Evolutionary conservation across 2,329 filamentous ascomycete genomes (phyloP).

Genomic region (Colletotrichum musae): DNA sequence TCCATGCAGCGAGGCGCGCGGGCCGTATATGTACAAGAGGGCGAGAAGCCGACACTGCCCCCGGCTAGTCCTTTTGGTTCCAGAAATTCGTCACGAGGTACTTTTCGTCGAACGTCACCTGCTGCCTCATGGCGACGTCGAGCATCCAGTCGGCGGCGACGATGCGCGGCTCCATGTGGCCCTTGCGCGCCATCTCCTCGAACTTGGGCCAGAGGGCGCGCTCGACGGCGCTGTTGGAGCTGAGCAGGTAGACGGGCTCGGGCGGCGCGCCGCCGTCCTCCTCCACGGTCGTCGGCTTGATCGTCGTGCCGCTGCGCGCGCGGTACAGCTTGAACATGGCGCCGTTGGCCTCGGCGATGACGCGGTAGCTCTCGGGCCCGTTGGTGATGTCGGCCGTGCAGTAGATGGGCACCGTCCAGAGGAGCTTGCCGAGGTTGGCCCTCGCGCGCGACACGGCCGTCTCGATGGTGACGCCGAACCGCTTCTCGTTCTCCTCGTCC

Average conservation of each 20-base stretch:
- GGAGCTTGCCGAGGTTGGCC: constrained; percentile 81
- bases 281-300: constrained; percentile 73
- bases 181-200: constrained; percentile 80
- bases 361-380: constrained; percentile 86
- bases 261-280: constrained; percentile 73
- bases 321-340: constrained; percentile 85
- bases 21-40: constrained; percentile 11
- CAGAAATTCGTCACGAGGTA: constrained; percentile 69
- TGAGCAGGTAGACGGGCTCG: constrained; percentile 88
- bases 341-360: constrained; percentile 90
- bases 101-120: constrained; percentile 76
- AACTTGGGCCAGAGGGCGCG: constrained; percentile 85
- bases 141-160: constrained; percentile 92
- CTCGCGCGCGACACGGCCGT: constrained; percentile 80
- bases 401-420: constrained; percentile 84
- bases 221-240: constrained; percentile 76
- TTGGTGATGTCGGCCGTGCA: constrained; percentile 86
- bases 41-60: not conserved
- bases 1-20: constrained; percentile 10
- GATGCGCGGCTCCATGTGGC: constrained; percentile 85
- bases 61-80: constrained; percentile 31
- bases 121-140: constrained; percentile 89
- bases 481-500: constrained; percentile 81
- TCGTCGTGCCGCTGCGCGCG: constrained; percentile 78
- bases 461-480: constrained; percentile 77